Evolutionary conservation across 768 basidiomycete genomes (phyloP), one percentile per base, ranked within the genome.

Genomic region (Boletus eberwhitei): DNA sequence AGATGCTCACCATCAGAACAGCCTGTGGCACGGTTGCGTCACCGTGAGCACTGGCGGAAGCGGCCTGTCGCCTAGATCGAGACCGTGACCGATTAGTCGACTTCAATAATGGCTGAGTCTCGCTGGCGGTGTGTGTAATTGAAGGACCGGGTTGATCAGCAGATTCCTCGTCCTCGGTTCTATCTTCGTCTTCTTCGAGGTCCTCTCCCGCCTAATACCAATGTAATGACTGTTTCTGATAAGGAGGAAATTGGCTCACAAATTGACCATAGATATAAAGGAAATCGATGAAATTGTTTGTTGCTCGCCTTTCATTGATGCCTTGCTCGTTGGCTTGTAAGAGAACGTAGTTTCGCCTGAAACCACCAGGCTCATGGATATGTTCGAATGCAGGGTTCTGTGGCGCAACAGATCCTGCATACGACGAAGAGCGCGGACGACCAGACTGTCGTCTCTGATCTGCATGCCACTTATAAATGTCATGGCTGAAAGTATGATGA

Each of bases 241-340:
- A 41, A 17, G 26, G 8, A 53, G 39, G 19, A 19, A 40, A 34
- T 11, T 48, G 31, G 77, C 94, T 75, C 66, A 95, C 96, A 66
- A 97, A 98, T 70, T 98, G 96, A 5, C 97, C 97, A 65, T 92
- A 99, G 24, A 98, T 77, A 64, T 88, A 89, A 42, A 99, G 74
- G 71, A 99, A 99, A 64, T 98, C 94, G 56, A 98, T 89, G 58
- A 96, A 95, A 65, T 91, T 95, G 64, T 87, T 87, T 31, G 82
- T 69, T 55, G 93, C 76, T 45, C 83, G 82, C 14, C 71, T 79
- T 56, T 87, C 86, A 39, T 80, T 82, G 21, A 71, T 65, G 9
- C 84, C 84, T 54, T 86, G 82, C 57, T 88, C 87, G 45, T 79
- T 81, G 4, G 90, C 86, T 46, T 81, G 83, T 52, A 89, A 71